Percentiles rank a stretch among this genome's conserved stretches.
phyloP scores from a whole-genome alignment of 2,329 filamentous ascomycete genomes.

The Tolypocladium inflatum region DNA sequence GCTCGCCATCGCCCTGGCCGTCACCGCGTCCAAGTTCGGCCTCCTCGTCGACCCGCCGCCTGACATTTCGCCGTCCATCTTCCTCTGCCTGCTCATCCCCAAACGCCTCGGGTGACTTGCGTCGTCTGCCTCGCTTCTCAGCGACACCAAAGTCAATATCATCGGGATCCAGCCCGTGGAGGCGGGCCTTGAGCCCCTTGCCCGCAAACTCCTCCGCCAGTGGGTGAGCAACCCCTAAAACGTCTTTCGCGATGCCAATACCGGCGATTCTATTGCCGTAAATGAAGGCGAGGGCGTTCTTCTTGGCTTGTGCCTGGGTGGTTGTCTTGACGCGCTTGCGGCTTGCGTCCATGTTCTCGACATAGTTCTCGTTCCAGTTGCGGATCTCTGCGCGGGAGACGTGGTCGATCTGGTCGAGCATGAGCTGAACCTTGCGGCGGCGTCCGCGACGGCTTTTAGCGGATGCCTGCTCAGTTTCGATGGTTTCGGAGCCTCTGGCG shows the following conservation, averaged over 20 bases:
- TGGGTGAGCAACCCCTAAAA: constrained; percentile 27
- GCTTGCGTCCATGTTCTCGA: constrained; percentile 43
- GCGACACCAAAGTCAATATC: constrained; percentile 7
- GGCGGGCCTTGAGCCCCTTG: constrained; percentile 24
- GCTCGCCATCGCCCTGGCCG: constrained; percentile 15
- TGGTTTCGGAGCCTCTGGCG: constrained; percentile 11
- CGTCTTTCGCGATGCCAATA: constrained; percentile 13
- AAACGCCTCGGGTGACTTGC: constrained; percentile 34
- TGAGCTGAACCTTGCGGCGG: constrained; percentile 13
- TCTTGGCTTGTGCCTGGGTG: constrained; percentile 27
- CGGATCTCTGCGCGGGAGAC: constrained; percentile 27
- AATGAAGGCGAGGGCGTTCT: constrained; percentile 20
- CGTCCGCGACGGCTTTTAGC: constrained; percentile 13
- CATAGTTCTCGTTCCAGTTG: constrained; percentile 33
- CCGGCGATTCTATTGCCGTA: constrained; percentile 25
- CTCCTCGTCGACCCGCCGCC: constrained; percentile 20
- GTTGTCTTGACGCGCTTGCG: constrained; percentile 14
- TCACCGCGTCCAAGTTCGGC: constrained; percentile 17
- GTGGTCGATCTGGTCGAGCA: constrained; percentile 22
- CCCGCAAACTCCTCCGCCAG: constrained; percentile 36
- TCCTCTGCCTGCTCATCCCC: constrained; percentile 19
- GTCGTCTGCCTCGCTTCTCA: constrained; percentile 22
- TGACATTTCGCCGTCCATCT: constrained; percentile 24
- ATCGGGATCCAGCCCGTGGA: constrained; percentile 15
- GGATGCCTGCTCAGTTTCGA: constrained; percentile 8